Conservation (phyloP, 371 early-diverging fungal genomes). For the Dichotomocladium elegans region DNA sequence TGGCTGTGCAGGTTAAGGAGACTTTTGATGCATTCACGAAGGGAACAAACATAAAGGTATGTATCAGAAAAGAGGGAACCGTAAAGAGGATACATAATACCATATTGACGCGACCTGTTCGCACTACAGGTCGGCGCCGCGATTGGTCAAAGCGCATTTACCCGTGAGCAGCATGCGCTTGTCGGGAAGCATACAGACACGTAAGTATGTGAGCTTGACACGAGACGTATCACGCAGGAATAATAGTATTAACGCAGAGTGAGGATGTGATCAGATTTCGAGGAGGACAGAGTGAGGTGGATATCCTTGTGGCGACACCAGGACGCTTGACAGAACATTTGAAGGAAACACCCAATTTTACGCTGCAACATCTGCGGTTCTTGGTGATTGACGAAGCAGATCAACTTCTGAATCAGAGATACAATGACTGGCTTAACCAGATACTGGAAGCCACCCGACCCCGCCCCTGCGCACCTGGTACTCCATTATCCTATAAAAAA, state of each 20-base stretch:
- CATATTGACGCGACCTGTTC: background rate
- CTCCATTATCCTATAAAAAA: slow-evolving; percentile 18
- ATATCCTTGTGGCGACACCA: slow-evolving; percentile 94
- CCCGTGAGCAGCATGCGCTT: slow-evolving; percentile 69
- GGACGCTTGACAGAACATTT: slow-evolving; percentile 93
- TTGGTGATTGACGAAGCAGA: slow-evolving; percentile 97
- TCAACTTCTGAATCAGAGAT: slow-evolving; percentile 84
- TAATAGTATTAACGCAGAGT: too few relatives aligned
- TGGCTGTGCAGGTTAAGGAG: slow-evolving; percentile 82
- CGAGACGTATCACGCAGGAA: background rate
- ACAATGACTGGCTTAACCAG: slow-evolving; percentile 90
- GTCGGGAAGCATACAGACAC: slow-evolving; percentile 46
- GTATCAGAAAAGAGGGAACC: background rate
- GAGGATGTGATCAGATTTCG: too few relatives aligned
- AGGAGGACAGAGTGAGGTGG: slow-evolving; percentile 72
- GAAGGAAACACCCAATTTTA: slow-evolving; percentile 79
- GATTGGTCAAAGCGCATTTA: slow-evolving; percentile 75
- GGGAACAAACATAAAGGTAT: slow-evolving; percentile 68
- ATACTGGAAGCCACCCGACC: slow-evolving; percentile 76
- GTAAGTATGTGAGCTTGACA: slow-evolving; percentile 11
- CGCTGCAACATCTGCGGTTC: slow-evolving; percentile 86
- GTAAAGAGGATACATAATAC: background rate
- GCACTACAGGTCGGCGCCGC: slow-evolving; percentile 57
- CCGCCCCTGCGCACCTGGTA: background rate
- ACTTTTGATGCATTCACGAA: slow-evolving; percentile 73